Evolutionary conservation across 1,139 yeast genomes (phyloP), one percentile per base, ranked within the genome.

Genomic region (Sugiyamaella novakii): DNA sequence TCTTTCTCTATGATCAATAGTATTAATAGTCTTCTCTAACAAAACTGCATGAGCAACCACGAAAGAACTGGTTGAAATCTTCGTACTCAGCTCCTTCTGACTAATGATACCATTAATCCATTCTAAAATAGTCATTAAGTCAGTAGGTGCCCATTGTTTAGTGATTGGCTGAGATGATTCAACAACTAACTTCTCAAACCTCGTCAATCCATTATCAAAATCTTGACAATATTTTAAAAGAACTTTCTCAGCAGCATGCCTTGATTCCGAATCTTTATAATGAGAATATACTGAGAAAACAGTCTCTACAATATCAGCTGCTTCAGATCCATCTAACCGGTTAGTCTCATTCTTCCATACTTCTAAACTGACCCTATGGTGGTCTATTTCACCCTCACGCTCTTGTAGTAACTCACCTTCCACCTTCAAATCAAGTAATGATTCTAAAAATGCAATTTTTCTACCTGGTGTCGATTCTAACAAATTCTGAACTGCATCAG

Each of bases 51-150:
- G 69, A 5, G 59, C 51, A 41, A 36, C 47, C 28, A 56, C 55
- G 36, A 54, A 56, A 25, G 54, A 25, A 11, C 51, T 51, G 3
- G 54, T 49, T n/a, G 58, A 51, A 10, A 43, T 15, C 14, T 54
- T 25, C 45, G 33, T 29, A 42, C 37, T 29, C 36, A 38, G 31
- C 22, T 40, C 49, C 21, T 42, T 53, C 5, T 29, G 42, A 28
- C 28, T 14, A 12, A 36, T 27, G 31, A 51, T 47, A 6, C 64
- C 60, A 52, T 74, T 76, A 41, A 72, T 66, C 89, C 91, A 84
- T 27, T 73, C 72, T 40, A 84, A 69, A 14, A 84, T 68, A 3
- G 83, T 74, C 60, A 80, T 68, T 51, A 79, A 68, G 62, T 80
- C 86, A 4, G 80, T 69, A 3, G 75, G 63, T 2, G 91, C 84